These are phyloP conservation scores for Termitomyces heimii DNA, from an alignment of 768 basidiomycete species.

Conservation along the genomic window DNA sequence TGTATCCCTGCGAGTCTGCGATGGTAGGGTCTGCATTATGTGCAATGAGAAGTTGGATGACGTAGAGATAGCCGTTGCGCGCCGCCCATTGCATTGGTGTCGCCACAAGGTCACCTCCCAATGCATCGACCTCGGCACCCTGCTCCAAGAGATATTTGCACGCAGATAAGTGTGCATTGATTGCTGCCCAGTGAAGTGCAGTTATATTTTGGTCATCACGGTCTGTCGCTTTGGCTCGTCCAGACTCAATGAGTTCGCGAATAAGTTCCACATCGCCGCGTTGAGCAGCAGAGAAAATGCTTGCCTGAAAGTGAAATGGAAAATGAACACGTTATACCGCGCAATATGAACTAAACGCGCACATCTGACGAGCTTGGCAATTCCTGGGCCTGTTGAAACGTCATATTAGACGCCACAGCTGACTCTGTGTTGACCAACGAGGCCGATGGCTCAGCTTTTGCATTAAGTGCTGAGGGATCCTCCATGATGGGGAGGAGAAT, in stretches of 20 bases:
- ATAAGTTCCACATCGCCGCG: constrained; percentile 72
- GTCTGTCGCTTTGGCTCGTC: constrained; percentile 66
- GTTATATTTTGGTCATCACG: constrained; percentile 90
- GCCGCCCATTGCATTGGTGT: constrained; percentile 99
- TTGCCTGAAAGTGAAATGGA: constrained; percentile 29
- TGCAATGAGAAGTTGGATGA: constrained; percentile 86
- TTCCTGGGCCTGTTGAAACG: constrained; percentile 39
- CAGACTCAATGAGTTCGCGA: constrained; percentile 63
- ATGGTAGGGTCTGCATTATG: constrained; percentile 93
- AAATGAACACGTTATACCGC: neutral
- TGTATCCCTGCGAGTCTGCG: constrained; percentile 91
- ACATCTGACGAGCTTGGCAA: constrained; percentile 34
- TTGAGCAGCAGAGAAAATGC: constrained; percentile 83
- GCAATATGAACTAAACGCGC: constrained; percentile 5
- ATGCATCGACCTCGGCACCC: constrained; percentile 91
- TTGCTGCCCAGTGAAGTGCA: constrained; percentile 96
- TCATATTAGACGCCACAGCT: constrained; percentile 39
- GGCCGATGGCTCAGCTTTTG: constrained; percentile 46
- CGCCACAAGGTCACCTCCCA: constrained; percentile 90
- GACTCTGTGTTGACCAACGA: constrained; percentile 41
- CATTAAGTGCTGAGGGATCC: constrained; percentile 27
- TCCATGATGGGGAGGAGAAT: constrained; percentile 23
- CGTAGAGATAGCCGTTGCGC: constrained; percentile 92
- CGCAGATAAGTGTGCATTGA: constrained; percentile 89
- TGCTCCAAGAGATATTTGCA: constrained; percentile 86